Evolutionary conservation across 805 yeast genomes (phyloP), one percentile per base, ranked within the genome.

Genomic region (Yamadazyma kitorensis): DNA sequence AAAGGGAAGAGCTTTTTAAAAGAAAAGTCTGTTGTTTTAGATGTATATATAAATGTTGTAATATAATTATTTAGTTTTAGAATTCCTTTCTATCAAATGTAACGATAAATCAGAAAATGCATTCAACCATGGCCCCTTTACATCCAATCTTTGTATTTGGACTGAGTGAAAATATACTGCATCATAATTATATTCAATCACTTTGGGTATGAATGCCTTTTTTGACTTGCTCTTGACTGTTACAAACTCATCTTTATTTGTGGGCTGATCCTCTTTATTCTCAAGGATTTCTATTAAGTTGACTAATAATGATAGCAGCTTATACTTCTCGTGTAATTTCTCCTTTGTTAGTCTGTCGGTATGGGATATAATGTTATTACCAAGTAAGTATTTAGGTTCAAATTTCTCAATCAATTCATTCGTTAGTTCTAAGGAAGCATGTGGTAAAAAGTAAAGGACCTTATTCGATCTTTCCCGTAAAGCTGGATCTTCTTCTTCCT

Each of bases 361-460:
- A 42, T 79, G 82, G 5, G 64, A 63, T 0, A 68, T 48, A 3
- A 77, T 39, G 47, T 79, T 67, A 46, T 80, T 80, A 5, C 78
- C 79, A 13, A 80, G 52, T 27, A 74, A 41, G 22, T 56, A 48
- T n/a, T 26, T 34, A 2, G 82, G 77, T 21, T 49, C 17, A 15
- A 59, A 52, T 0, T 37, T 16, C 2, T 27, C 26, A 9, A 77
- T 32, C 1, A 78, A 41, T 1, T 17, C n/a, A 25, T 76, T 70
- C 1, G 81, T 73, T 12, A 78, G 47, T 12, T 54, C 63, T 24
- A 81, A 55, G 1, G 87, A 86, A 0, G 89, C 91, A 59, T 85
- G 95, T 0, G 94, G 94, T 29, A 85, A 64, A 48, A 76, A 84
- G 52, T 63, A 82, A 2, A 35, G n/a, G 9, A 20, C 22, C 22